Conservation (phyloP, 345 rosid genomes). For the Laguncularia racemosa region DNA sequence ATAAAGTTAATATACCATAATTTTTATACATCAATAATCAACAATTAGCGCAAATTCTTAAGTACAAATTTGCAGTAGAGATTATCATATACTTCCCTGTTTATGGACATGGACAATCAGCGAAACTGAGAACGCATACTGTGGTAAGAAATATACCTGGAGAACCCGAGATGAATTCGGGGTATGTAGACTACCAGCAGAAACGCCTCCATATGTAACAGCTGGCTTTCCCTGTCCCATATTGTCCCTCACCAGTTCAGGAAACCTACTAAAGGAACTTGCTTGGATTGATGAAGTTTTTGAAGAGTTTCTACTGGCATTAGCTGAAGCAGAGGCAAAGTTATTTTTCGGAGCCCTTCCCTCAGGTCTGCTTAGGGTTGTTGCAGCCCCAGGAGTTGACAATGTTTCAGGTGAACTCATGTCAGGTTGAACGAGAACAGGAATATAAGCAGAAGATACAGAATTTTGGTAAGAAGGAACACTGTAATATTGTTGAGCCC, state of each 20-base stretch:
- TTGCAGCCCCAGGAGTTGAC: constrained; percentile 34
- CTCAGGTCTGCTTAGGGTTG: constrained; percentile 26
- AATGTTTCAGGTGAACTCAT: constrained; percentile 31
- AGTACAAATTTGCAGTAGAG: no score
- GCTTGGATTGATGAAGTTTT: constrained; percentile 35
- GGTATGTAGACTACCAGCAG: constrained; percentile 26
- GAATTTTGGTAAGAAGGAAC: constrained; percentile 54
- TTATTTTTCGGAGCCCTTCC: constrained; percentile 41
- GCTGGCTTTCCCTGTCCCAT: constrained; percentile 39
- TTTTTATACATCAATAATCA: background rate
- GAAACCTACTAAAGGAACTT: constrained; percentile 30
- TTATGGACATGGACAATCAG: background rate
- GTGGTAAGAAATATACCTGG: constrained; percentile 35
- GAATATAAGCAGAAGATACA: constrained; percentile 48
- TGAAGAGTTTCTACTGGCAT: constrained; percentile 32
- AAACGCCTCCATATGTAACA: constrained; percentile 27
- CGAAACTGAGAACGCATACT: background rate
- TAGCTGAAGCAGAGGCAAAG: constrained; percentile 37
- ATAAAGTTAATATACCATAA: background rate
- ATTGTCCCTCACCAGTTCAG: constrained; percentile 34
- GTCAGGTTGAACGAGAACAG: constrained; percentile 54
- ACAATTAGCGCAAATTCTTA: background rate
- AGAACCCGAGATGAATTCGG: constrained; percentile 26
- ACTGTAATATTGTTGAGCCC: constrained; percentile 62
- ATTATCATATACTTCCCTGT: no score